Conservation (phyloP, 306 rosid genomes). For the Vicia villosa region DNA sequence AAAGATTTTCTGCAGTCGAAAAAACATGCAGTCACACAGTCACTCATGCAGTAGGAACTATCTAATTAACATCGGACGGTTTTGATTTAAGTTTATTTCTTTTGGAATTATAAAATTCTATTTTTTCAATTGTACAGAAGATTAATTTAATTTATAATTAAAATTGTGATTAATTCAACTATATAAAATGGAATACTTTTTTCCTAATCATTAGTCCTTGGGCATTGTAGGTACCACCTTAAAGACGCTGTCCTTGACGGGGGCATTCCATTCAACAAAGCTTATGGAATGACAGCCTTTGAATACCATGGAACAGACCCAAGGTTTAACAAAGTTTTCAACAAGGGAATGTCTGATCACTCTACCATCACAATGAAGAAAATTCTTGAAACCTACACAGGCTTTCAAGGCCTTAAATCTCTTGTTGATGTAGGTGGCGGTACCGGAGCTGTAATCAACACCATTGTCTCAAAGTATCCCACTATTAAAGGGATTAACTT, state of each 20-base stretch:
- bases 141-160: no score
- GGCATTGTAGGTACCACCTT: constrained; percentile 69
- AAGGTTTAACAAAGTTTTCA: constrained; percentile 90
- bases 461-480: constrained; percentile 82
- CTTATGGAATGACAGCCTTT: constrained; percentile 88
- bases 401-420: constrained; percentile 76
- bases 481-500: constrained; percentile 79
- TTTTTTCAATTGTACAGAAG: no score
- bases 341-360: constrained; percentile 83
- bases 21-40: no score
- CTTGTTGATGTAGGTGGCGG: constrained; percentile 95
- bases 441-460: constrained; percentile 70
- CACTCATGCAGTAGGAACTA: no score
- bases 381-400: constrained; percentile 68
- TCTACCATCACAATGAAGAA: constrained; percentile 89
- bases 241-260: constrained; percentile 86
- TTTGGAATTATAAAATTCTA: no score
- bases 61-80: no score
- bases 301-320: constrained; percentile 86
- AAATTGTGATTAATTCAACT: no score
- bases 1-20: no score
- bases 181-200: no score
- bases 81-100: no score
- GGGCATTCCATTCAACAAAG: constrained; percentile 92
- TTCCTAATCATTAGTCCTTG: not conserved